Conservation (phyloP, 2,329 filamentous ascomycete genomes). For the Cladosporium sp. region DNA sequence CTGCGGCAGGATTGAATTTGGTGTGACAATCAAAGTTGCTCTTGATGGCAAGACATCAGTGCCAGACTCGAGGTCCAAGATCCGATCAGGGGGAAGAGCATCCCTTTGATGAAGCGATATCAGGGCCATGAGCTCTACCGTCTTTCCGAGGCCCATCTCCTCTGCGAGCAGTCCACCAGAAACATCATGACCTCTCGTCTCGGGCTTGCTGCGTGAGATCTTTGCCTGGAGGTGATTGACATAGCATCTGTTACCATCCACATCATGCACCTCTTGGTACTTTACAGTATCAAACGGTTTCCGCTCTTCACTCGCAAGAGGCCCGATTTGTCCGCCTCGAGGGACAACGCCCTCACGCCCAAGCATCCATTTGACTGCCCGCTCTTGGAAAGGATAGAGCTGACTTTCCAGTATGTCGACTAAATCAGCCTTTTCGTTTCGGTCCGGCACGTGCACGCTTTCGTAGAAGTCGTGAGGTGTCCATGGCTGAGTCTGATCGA, state of each 20-base stretch:
- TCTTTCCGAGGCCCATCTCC: conserved; percentile 82
- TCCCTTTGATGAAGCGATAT: conserved; percentile 59
- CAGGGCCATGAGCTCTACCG: conserved; percentile 68
- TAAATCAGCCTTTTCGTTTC: conserved; percentile 26
- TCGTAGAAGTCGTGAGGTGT: conserved; percentile 63
- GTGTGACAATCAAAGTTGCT: conserved; percentile 61
- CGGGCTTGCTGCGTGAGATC: conserved; percentile 33
- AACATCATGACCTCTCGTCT: conserved; percentile 42
- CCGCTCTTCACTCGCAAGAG: background rate
- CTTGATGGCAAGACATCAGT: conserved; percentile 47
- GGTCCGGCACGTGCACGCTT: conserved; percentile 59
- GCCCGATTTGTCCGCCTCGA: conserved; percentile 14
- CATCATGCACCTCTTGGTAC: conserved; percentile 45
- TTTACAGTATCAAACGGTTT: conserved; percentile 30
- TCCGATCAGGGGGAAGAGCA: conserved; percentile 23
- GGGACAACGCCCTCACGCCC: conserved; percentile 59
- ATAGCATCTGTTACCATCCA: conserved; percentile 45
- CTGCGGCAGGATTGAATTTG: conserved; percentile 57
- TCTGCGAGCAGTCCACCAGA: conserved; percentile 67
- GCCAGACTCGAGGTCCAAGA: conserved; percentile 37
- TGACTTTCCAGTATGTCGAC: conserved; percentile 27
- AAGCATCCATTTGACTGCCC: conserved; percentile 68
- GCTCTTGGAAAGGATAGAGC: conserved; percentile 69
- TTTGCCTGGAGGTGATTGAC: conserved; percentile 62
- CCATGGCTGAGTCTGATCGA: conserved; percentile 33